Evolutionary conservation across 164 flowering plant genomes (phyloP).

Genomic region (Tinospora cordifolia): DNA sequence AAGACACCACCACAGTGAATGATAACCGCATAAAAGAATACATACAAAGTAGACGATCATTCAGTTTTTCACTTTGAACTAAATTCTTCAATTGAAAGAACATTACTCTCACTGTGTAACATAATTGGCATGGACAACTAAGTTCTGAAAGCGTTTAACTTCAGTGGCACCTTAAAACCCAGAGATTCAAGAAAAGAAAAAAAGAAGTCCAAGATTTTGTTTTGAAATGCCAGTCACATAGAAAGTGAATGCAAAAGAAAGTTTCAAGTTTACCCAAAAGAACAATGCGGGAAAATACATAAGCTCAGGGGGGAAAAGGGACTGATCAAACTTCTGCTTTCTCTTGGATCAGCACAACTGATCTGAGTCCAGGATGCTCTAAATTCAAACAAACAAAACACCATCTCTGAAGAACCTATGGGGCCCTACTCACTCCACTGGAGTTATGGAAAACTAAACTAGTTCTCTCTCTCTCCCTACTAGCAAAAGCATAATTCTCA

Average conservation of each 20-base stretch:
- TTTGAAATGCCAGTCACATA: not conserved
- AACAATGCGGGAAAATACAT: not conserved
- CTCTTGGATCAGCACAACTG: not conserved
- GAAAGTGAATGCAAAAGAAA: not conserved
- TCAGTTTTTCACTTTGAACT: not conserved
- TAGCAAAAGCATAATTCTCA: not conserved
- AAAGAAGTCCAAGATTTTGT: not conserved
- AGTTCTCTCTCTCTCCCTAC: too few species aligned
- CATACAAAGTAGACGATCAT: not conserved
- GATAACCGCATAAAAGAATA: not conserved
- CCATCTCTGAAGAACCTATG: too few species aligned
- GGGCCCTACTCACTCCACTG: too few species aligned
- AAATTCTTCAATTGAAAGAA: not conserved
- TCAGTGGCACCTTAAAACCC: not conserved
- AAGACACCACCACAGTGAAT: not conserved
- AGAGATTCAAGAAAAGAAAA: not conserved
- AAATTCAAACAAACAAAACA: not conserved
- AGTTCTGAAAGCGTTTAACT: not conserved
- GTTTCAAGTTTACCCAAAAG: not conserved
- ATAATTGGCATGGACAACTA: not conserved
- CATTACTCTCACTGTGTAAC: not conserved
- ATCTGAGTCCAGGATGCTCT: not conserved
- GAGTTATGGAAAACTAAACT: too few species aligned
- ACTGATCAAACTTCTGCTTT: not conserved
- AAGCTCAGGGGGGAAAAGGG: not conserved